These are phyloP conservation scores for Globisporangium okanoganense DNA, from an alignment of 352 stramenopile genomes.

Conservation along the genomic window DNA sequence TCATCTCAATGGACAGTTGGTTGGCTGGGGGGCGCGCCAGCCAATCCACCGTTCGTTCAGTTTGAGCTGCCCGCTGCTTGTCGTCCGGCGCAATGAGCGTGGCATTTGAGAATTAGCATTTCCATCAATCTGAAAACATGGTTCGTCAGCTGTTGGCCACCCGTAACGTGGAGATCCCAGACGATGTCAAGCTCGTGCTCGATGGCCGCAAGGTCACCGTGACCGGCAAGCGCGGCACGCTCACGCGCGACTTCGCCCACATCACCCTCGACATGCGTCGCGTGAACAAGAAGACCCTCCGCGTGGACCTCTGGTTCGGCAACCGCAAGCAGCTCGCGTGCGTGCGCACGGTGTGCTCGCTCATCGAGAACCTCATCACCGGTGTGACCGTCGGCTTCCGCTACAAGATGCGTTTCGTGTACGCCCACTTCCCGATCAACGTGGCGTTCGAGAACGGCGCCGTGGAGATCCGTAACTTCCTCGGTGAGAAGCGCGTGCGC, in stretches of 20 bases:
- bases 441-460: conserved; percentile 92
- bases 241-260: conserved; percentile 97
- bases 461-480: conserved; percentile 99
- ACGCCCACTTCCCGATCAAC: conserved; percentile 99
- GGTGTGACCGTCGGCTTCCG: conserved; percentile 97
- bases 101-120: conserved; percentile 78
- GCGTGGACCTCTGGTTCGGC: conserved; percentile 99
- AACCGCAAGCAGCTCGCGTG: conserved; percentile 98
- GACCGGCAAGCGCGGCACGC: conserved; percentile 92
- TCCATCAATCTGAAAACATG: conserved; percentile 44
- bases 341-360: conserved; percentile 97
- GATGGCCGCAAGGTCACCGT: conserved; percentile 96
- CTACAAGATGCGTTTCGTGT: conserved; percentile 99
- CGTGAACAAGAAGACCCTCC: conserved; percentile 90
- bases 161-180: conserved; percentile 92
- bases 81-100: too few relatives aligned
- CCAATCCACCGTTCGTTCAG: neutral
- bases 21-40: conserved; percentile 11
- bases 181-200: conserved; percentile 92
- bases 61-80: neutral
- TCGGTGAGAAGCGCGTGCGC: conserved; percentile 98
- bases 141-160: conserved; percentile 91
- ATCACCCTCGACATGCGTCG: conserved; percentile 94
- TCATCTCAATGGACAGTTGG: conserved; percentile 5
- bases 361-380: conserved; percentile 99